Base-by-base conservation (phyloP, 208 protist species). In the Novymonas esmeraldas region DNA sequence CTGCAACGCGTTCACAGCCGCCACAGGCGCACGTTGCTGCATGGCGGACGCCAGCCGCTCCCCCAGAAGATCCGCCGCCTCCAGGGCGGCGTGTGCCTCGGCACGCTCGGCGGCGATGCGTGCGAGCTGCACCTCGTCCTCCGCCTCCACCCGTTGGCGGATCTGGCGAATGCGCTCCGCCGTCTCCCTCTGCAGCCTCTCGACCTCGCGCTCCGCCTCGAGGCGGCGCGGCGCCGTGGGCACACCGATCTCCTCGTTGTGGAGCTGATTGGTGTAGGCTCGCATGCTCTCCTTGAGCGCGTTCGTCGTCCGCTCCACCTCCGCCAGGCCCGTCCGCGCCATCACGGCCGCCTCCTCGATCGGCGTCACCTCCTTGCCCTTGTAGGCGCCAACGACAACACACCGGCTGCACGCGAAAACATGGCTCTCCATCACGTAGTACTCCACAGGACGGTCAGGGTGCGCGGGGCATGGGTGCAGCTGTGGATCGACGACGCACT, bases 391-490 rank as follows among this genome's bases (percentile, higher is more conserved):
- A 9, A 90, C 29, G 18, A 90, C 84, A 5, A 88, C 89, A 54
- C 89, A 94, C 18, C 71, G 78, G 56, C 84, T 89, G 76, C 89
- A 94, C 26, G 76, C 89, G 65, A 94, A 90, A 5, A 64, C 72
- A 41, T 85, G 67, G 33, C 42, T 69, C 20, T 82, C 76, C 46
- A 73, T 26, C 24, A 90, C 78, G 66, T 88, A 94, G 69, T 90
- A 94, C 82, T 94, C 89, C 51, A 89, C 81, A 16, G 81, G 55
- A 10, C 80, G 56, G 36, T 74, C 66, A 0, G 81, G 85, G 71
- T 94, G 89, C 10, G 78, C 68, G 0, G 83, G 73, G 74, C 89
- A 94, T 0, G 85, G 76, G 26, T 73, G 64, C 22, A 86, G 49
- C n/a, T 59, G 64, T 3, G 79, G 76, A 62, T 94, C 84, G 3